phyloP scores from a whole-genome alignment of 2,329 filamentous ascomycete species.

The Xylariaceae sp. region DNA sequence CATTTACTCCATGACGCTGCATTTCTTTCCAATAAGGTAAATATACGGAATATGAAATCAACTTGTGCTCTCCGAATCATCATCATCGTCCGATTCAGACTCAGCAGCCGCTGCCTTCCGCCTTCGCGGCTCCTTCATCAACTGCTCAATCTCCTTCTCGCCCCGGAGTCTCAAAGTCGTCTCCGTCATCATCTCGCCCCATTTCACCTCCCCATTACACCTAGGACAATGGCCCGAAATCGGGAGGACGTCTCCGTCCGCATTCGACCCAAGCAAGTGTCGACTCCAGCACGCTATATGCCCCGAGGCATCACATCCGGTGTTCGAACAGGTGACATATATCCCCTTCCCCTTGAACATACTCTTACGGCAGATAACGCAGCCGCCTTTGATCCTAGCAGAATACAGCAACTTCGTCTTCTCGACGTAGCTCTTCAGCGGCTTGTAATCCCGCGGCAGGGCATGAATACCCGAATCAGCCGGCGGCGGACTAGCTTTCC shows the following conservation, averaged over 20 bases:
- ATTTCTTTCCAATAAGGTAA: not conserved
- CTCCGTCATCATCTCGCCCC: conserved; percentile 78
- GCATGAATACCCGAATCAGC: conserved; percentile 46
- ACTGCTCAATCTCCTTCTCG: conserved; percentile 60
- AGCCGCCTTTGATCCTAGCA: conserved; percentile 52
- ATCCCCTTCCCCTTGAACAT: conserved; percentile 47
- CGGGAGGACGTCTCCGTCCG: conserved; percentile 53
- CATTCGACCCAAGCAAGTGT: conserved; percentile 41
- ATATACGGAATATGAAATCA: not conserved
- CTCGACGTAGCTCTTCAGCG: conserved; percentile 48
- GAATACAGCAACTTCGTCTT: conserved; percentile 51
- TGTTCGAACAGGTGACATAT: conserved; percentile 52
- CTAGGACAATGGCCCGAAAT: conserved; percentile 63
- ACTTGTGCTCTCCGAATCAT: not conserved
- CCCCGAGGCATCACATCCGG: conserved; percentile 50
- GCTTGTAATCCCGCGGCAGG: conserved; percentile 50
- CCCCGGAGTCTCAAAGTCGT: conserved; percentile 69
- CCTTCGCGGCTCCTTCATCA: conserved; percentile 48
- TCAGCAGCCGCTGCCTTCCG: conserved; percentile 26
- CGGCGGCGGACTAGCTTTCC: not conserved
- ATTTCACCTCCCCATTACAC: conserved; percentile 59
- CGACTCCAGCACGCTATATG: conserved; percentile 57
- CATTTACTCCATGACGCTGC: not conserved
- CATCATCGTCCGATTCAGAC: not conserved
- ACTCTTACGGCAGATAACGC: conserved; percentile 46